Base-by-base conservation (phyloP, 2,329 filamentous ascomycete species). In the Curvularia verruculosa region DNA sequence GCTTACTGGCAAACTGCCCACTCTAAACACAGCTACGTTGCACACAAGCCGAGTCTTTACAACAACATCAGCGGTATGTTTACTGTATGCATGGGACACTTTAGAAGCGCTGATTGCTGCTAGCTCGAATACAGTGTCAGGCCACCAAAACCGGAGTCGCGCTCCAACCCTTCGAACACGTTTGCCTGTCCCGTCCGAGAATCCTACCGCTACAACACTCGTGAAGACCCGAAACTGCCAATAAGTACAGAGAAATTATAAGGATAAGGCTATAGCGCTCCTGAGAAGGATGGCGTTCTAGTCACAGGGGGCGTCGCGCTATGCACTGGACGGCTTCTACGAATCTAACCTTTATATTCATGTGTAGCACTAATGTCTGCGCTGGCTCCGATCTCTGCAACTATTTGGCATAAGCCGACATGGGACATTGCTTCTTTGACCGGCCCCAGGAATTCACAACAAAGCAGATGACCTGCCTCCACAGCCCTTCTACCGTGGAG, bases 331-430 rank as follows among this genome's bases (percentile, higher is more conserved):
- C 23, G 37, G 24, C 24, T 15, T 37, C 44, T 23, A 48, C 37
- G 36, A 43, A 44, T 15, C 44, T 34, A 23, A 21, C 26, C 21
- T 15, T 24, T 24, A 28, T 36, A 46, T 47, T 21, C 19, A 24
- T 31, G 36, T 29, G 34, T 56, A 52, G 41, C 49, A 49, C 54
- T 56, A 52, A 46, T 34, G 36, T 52, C 31, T 48, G 54, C 31
- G 26, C 36, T 43, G 28, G 43, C 41, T 34, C 18, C 18, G n/a
- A 34, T 19, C 18, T 49, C 45, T 54, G 54, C 54, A 47, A 8
- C 34, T n/a, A 36, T 44, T 41, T 52, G 49, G 41, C 49, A 43
- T 34, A 24, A 41, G 43, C 34, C 43, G 40, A 48, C 49, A 36
- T 41, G 46, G 29, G 46, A 31, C 23, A 36, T 48, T 7, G 10